Evolutionary conservation across 768 basidiomycete genomes (phyloP), one percentile per base, ranked within the genome.

Genomic region (Boletus rubroflammeus): DNA sequence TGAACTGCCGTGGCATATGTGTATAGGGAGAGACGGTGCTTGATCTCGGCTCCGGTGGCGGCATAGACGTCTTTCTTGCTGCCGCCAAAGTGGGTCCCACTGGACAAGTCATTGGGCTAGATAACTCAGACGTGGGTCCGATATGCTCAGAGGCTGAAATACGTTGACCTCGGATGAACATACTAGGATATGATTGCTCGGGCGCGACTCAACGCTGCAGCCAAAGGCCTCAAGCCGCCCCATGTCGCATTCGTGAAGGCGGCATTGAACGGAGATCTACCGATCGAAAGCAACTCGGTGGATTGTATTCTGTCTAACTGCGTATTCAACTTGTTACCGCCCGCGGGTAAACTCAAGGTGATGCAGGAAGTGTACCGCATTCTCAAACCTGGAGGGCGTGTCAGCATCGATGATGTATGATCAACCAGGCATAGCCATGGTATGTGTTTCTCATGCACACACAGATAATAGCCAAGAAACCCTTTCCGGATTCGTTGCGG

Each of bases 251-350:
- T 84, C 57, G 73, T 81, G 4, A 69, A 79, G 23, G 69, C 75
- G 0, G 60, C 67, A 2, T 63, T 81, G 25, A 72, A 74, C 0
- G 73, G 77, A 21, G 62, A 75, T 7, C 67, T 83, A 2, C 84
- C 82, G 1, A 74, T 84, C 50, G 64, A 68, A 39, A 72, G 77
- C 5, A 64, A 71, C 49, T 73, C 80, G 0, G 72, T 83, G 17
- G 80, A 85, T 56, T 83, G 80, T 53, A 68, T 85, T 15, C 57
- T 83, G 6, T 82, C 81, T 6, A 85, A 82, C 62, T 83, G 82
- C 50, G 80, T 82, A 3, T 65, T 83, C 62, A 81, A 83, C 59
- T 63, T 81, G 2, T 58, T 83, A 6, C 76, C 81, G 0, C 50
- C 50, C 0, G 62, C 69, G 13, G 77, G 74, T 3, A 83, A 80